Evolutionary conservation across 2,329 filamentous ascomycete species (phyloP), one percentile per base, ranked within the genome.

Genomic region (Blastomyces gilchristii): DNA sequence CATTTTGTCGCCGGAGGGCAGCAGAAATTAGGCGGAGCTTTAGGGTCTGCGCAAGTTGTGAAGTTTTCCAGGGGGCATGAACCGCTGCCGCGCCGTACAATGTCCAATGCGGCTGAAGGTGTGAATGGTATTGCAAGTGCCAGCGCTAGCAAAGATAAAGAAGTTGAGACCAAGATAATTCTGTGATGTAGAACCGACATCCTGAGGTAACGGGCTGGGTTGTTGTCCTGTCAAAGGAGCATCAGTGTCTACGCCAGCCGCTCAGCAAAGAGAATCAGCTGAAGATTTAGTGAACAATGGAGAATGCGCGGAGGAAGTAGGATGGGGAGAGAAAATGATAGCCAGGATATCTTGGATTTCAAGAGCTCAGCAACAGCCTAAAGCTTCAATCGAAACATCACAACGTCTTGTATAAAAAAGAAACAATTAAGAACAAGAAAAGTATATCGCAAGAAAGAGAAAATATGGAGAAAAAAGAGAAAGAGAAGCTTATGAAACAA

Each of bases 21-120:
- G 67, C 77, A 79, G 67, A 80, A 81, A 59, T 73, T 69, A 18
- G 69, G 69, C 8, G 78, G 76, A 37, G 80, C 68, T 3, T 73
- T 71, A 8, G 71, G 64, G 28, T 72, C 70, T 9, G 71, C 72
- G 64, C 78, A 79, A 50, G 68, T 68, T n/a, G 69, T 67, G 58
- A 71, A 76, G 25, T 58, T 54, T 12, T 70, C 68, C n/a, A 62
- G 66, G 2, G 75, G 68, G 63, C 75, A 78, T 2, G 67, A 67
- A n/a, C 68, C 67, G 47, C 66, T 62, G 49, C 67, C 69, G 63
- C 73, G 68, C 45, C 63, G 54, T 14, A 69, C 58, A 18, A 75
- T 63, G 12, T 63, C 65, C 5, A 67, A 66, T 6, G 68, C 68
- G 62, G 68, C 59, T 54, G 61, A 69, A 62, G 69, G 61, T 49